Conservation (phyloP, 2,329 filamentous ascomycete genomes). For the Claviceps sp. region DNA sequence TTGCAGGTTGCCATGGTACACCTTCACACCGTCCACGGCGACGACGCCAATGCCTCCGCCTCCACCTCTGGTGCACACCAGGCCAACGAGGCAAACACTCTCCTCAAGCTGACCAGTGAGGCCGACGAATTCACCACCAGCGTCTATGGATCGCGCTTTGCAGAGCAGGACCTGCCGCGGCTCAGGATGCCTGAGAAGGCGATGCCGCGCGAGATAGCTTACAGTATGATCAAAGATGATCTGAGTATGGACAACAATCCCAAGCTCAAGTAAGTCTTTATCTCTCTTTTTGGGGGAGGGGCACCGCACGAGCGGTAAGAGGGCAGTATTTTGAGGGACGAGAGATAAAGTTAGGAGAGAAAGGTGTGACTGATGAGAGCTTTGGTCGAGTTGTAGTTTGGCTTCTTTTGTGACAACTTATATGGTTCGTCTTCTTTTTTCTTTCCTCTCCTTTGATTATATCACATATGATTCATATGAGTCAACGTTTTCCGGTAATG, state of each 20-base stretch:
- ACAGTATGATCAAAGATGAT: conserved; percentile 93
- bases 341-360: neutral
- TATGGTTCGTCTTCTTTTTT: conserved; percentile 49
- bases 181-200: conserved; percentile 78
- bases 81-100: conserved; percentile 23
- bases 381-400: conserved; percentile 60
- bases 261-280: conserved; percentile 54
- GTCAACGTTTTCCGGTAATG: too few species aligned
- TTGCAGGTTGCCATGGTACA: conserved; percentile 32
- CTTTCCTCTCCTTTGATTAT: neutral
- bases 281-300: neutral
- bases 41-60: neutral
- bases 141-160: conserved; percentile 81
- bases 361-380: neutral
- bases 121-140: conserved; percentile 56
- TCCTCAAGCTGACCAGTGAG: conserved; percentile 34
- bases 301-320: neutral
- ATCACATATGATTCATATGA: too few species aligned
- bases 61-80: conserved; percentile 9
- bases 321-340: neutral
- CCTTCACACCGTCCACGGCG: conserved; percentile 27
- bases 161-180: conserved; percentile 64
- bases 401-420: conserved; percentile 93
- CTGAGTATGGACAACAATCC: conserved; percentile 84
- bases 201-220: conserved; percentile 89